phyloP scores from a whole-genome alignment of 805 yeast genomes.

The Kluyveromyces wickerhamii region DNA sequence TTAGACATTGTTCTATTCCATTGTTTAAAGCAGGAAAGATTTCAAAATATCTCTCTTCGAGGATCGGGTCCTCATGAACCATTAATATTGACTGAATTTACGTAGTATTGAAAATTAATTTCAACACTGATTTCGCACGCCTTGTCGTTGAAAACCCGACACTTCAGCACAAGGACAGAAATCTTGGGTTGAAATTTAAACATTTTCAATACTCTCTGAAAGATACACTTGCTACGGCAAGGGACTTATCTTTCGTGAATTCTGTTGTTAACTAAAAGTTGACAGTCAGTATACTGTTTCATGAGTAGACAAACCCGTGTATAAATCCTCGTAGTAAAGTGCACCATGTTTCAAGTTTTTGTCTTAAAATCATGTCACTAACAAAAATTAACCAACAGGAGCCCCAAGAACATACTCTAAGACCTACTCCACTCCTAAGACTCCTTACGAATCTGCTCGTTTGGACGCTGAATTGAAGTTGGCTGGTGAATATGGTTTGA shows the following conservation, averaged over 20 bases:
- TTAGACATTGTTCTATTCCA: no score
- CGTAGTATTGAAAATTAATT: no score
- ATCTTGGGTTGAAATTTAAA: no score
- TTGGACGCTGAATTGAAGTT: slow-evolving; percentile 98
- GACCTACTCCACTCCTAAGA: slow-evolving; percentile 99
- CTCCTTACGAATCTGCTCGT: slow-evolving; percentile 99
- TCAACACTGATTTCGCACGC: slow-evolving; percentile 2
- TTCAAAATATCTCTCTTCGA: slow-evolving; percentile 25
- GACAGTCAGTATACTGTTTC: no score
- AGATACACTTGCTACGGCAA: no score
- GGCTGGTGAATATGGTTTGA: slow-evolving; percentile 99
- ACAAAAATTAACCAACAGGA: slow-evolving; percentile 41
- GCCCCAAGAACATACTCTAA: slow-evolving; percentile 99
- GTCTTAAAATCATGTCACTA: no score
- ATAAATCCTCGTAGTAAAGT: slow-evolving; percentile 7
- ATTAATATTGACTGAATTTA: slow-evolving; percentile 6
- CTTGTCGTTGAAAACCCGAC: slow-evolving; percentile 77
- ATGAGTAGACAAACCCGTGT: slow-evolving; percentile 9
- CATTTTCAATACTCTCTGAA: no score
- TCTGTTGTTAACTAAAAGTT: no score
- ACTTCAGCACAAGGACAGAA: slow-evolving; percentile 46
- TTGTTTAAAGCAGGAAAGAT: no score
- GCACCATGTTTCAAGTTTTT: not conserved
- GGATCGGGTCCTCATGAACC: slow-evolving; percentile 67
- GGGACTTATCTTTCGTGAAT: no score